phyloP scores from a whole-genome alignment of 2,329 filamentous ascomycete species.

The Elsinoe perseae region DNA sequence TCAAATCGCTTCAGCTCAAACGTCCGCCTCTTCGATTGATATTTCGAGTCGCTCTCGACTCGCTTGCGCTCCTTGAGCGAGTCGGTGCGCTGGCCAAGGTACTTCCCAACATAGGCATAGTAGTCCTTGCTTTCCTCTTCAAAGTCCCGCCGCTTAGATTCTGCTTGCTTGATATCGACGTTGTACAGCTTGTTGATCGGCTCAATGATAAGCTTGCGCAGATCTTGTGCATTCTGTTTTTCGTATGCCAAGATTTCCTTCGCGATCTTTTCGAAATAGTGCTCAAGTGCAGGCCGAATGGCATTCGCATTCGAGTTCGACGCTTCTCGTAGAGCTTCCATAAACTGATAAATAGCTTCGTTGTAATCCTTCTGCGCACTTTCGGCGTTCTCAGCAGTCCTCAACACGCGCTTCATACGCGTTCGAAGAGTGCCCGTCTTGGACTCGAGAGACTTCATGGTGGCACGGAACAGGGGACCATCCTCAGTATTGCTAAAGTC shows the following conservation, averaged over 20 bases:
- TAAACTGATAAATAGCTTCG: constrained; percentile 72
- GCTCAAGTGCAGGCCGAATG: constrained; percentile 91
- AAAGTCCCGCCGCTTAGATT: constrained; percentile 93
- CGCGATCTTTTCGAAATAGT: constrained; percentile 97
- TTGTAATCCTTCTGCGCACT: constrained; percentile 75
- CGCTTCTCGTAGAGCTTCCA: constrained; percentile 78
- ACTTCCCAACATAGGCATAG: constrained; percentile 88
- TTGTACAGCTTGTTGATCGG: constrained; percentile 87
- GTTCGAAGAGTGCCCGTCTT: constrained; percentile 91
- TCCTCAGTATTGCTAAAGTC: constrained; percentile 82
- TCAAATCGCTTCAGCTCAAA: constrained; percentile 98
- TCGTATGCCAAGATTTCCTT: constrained; percentile 84
- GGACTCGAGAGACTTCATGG: constrained; percentile 91
- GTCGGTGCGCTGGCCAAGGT: constrained; percentile 92
- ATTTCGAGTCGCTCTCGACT: constrained; percentile 89
- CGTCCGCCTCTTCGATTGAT: constrained; percentile 83
- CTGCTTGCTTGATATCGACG: constrained; percentile 94
- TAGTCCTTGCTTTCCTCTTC: constrained; percentile 99
- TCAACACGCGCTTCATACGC: constrained; percentile 93
- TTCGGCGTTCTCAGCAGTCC: constrained; percentile 84
- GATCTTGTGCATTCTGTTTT: constrained; percentile 69
- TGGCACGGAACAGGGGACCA: constrained; percentile 89
- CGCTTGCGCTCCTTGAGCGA: constrained; percentile 97
- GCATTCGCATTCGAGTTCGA: constrained; percentile 89
- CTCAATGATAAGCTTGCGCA: constrained; percentile 92